Base-by-base conservation (phyloP, 2,329 filamentous ascomycete species). In the Zymoseptoria ardabiliae region DNA sequence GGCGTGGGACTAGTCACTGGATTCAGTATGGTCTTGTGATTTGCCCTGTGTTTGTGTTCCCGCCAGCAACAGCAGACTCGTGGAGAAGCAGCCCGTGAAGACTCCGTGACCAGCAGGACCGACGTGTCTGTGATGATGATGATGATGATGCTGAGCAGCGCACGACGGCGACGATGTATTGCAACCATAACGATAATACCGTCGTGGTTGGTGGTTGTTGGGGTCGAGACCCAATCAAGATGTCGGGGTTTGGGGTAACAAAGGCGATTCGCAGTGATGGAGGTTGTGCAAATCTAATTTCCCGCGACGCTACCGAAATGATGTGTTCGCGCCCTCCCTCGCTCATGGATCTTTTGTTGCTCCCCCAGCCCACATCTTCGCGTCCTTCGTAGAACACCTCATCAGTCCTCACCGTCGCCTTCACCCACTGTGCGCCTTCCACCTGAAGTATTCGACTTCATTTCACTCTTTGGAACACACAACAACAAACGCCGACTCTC, bases 381-480 rank as follows among this genome's bases (percentile, higher is more conserved):
- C 35, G n/a, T 45, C 35, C 35, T 45, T 41, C 17, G 35, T 45
- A 45, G 35, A n/a, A 45, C 35, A 45, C 35, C 35, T 45, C 35
- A 35, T 10, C 7, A n/a, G 13, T n/a, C 35, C 13, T n/a, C 35
- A 13, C 13, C 35, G 35, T 45, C 35, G 35, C 35, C n/a, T 45
- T 45, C 35, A 45, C 35, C 35, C 35, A n/a, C 23, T 9, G 25
- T 28, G 25, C 25, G 9, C 25, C 25, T 55, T 55, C 58, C 57
- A 62, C 61, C 58, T 61, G 62, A 56, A 57, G 51, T 50, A 52
- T 48, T 49, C 5, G 52, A 49, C 60, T 64, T 62, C 60, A 58
- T 51, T 65, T 66, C 64, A 66, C 62, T 66, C 64, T 48, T 66
- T 66, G 53, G 60, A 60, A 64, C 56, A 50, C 49, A 28, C 53